phyloP scores from a whole-genome alignment of 495 filamentous ascomycete species.

The Penicillium coprophilum region DNA sequence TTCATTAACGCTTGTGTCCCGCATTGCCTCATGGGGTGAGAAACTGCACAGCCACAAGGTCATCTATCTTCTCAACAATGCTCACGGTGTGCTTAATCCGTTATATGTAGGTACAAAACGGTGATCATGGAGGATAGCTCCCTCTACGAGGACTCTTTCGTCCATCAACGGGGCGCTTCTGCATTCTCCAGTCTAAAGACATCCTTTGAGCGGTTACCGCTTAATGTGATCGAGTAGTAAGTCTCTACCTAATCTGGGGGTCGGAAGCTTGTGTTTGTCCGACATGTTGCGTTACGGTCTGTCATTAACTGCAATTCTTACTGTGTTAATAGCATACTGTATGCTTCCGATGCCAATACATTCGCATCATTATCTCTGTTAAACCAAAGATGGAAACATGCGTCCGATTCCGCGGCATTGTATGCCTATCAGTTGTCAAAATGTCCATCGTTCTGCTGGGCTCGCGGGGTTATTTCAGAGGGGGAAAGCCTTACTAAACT shows the following conservation, averaged over 20 bases:
- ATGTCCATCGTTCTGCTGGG: constrained; percentile 66
- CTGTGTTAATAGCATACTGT: constrained; percentile 62
- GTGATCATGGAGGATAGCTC: constrained; percentile 34
- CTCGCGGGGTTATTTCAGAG: constrained; percentile 46
- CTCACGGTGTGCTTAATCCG: constrained; percentile 10
- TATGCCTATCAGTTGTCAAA: constrained; percentile 74
- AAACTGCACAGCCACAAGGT: constrained; percentile 27
- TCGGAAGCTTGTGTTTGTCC: background rate
- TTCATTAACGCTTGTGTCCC: constrained; percentile 8
- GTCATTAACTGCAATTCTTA: background rate
- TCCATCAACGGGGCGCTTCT: background rate
- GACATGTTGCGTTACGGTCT: background rate
- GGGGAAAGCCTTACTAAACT: constrained; percentile 59
- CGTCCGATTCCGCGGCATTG: constrained; percentile 68
- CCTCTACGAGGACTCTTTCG: constrained; percentile 10
- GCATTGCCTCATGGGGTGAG: constrained; percentile 12
- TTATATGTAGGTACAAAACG: constrained; percentile 23
- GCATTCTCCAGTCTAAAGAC: background rate
- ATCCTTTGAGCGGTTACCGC: constrained; percentile 27
- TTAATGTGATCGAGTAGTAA: constrained; percentile 32
- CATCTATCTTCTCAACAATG: constrained; percentile 19
- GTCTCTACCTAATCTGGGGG: constrained; percentile 12
- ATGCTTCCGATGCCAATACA: constrained; percentile 68
- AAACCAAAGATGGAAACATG: constrained; percentile 72
- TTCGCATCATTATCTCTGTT: constrained; percentile 84